Conservation (phyloP, 352 stramenopile species). For the Globisporangium acanthophoron region DNA sequence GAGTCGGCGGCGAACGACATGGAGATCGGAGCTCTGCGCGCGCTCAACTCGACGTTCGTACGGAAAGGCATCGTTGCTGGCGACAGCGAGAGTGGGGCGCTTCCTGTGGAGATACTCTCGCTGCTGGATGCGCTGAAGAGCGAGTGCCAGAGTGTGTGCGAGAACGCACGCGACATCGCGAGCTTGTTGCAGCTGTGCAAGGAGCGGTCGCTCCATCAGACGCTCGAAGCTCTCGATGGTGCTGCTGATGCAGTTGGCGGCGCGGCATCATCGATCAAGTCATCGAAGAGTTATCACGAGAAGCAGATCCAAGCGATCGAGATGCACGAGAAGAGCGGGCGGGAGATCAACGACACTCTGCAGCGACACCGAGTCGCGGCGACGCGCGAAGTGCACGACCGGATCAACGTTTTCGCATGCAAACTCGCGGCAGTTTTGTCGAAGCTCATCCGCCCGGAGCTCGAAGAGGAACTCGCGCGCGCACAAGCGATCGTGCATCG, state of each 20-base stretch:
- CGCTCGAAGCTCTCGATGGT: slow-evolving; percentile 36
- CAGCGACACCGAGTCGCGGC: slow-evolving; percentile 17
- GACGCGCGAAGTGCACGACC: slow-evolving; percentile 11
- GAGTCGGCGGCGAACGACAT: neutral
- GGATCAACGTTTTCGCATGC: slow-evolving; percentile 27
- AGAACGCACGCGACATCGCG: slow-evolving; percentile 17
- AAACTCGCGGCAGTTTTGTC: slow-evolving; percentile 24
- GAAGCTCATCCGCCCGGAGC: slow-evolving; percentile 25
- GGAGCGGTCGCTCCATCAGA: slow-evolving; percentile 51
- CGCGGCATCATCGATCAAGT: neutral
- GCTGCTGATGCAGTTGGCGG: neutral
- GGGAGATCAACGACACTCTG: slow-evolving; percentile 31
- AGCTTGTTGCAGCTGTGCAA: slow-evolving; percentile 49
- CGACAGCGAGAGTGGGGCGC: neutral
- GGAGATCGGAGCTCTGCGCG: slow-evolving; percentile 11
- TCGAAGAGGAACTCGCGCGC: slow-evolving; percentile 30
- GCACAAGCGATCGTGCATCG: slow-evolving; percentile 17
- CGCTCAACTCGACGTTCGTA: slow-evolving; percentile 24
- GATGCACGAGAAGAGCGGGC: slow-evolving; percentile 36
- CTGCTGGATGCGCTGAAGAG: slow-evolving; percentile 18
- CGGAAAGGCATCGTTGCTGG: slow-evolving; percentile 27
- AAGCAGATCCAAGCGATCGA: slow-evolving; percentile 58
- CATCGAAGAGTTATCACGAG: slow-evolving; percentile 8
- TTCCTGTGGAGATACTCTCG: slow-evolving; percentile 5
- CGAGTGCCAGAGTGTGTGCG: slow-evolving; percentile 7